These are phyloP conservation scores for Pittosporum tobira DNA, from an alignment of 129 eudicot species.

Conservation along the genomic window DNA sequence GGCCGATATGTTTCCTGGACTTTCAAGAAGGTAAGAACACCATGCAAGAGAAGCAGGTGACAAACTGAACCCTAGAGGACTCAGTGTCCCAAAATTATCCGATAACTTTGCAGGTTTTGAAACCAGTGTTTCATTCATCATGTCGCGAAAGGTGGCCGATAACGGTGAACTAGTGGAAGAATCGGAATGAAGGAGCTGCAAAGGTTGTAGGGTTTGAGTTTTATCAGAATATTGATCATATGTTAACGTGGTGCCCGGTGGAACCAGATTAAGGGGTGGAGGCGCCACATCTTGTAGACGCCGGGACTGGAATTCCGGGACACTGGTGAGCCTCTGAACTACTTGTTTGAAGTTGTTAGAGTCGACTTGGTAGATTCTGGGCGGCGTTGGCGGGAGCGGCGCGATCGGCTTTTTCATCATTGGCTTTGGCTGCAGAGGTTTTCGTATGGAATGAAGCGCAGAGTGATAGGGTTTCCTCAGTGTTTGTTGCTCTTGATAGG, in stretches of 20 bases:
- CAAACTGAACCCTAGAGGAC: conserved; percentile 35
- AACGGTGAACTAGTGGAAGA: not conserved
- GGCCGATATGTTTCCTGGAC: conserved; percentile 36
- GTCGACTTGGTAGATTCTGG: conserved; percentile 55
- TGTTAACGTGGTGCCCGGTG: conserved; percentile 17
- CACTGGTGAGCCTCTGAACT: conserved; percentile 62
- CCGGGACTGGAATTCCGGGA: conserved; percentile 28
- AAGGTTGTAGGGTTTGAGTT: not conserved
- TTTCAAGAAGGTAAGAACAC: conserved; percentile 47
- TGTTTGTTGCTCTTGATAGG: conserved; percentile 8
- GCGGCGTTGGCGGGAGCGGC: conserved; percentile 51
- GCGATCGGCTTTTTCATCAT: conserved; percentile 47
- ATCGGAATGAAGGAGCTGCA: not conserved
- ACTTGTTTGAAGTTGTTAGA: conserved; percentile 45
- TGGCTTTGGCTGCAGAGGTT: conserved; percentile 20
- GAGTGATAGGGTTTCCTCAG: conserved; percentile 7
- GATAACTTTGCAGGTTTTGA: conserved; percentile 14
- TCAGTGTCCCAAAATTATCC: conserved; percentile 21
- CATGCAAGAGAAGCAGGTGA: conserved; percentile 29
- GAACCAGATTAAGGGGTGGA: conserved; percentile 41
- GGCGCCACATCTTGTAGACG: conserved; percentile 40
- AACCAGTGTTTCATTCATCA: conserved; percentile 32
- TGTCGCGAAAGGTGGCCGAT: conserved; percentile 26
- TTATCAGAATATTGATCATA: not conserved
- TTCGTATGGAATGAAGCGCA: conserved; percentile 38